These are phyloP conservation scores for Komagataella pseudopastoris DNA, from an alignment of 805 yeast species.

Conservation along the genomic window DNA sequence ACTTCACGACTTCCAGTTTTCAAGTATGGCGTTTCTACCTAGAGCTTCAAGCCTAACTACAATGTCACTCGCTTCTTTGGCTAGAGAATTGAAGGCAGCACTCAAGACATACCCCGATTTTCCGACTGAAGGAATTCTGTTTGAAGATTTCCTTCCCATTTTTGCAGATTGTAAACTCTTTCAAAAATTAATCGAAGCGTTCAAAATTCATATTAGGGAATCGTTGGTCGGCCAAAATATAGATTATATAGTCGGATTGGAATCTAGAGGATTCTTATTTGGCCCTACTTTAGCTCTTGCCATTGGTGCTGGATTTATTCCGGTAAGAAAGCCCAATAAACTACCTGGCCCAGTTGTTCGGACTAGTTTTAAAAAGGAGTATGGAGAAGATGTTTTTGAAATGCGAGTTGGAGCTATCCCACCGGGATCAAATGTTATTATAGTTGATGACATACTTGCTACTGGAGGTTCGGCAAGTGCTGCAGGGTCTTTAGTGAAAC, in stretches of 20 bases:
- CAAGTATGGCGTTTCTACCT: background rate
- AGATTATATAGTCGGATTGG: slow-evolving; percentile 88
- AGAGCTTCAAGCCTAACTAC: background rate
- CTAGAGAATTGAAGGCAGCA: slow-evolving; percentile 37
- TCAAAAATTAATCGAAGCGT: slow-evolving; percentile 69
- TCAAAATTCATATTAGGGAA: slow-evolving; percentile 57
- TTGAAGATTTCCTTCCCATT: slow-evolving; percentile 94
- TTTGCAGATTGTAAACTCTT: slow-evolving; percentile 74
- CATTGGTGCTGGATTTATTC: slow-evolving; percentile 81
- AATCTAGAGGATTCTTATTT: slow-evolving; percentile 91
- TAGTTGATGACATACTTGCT: slow-evolving; percentile 95
- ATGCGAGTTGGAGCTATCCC: slow-evolving; percentile 77
- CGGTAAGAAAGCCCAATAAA: slow-evolving; percentile 92
- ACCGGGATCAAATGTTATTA: slow-evolving; percentile 65
- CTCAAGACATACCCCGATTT: slow-evolving; percentile 81
- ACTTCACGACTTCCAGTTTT: background rate
- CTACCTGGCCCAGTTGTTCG: slow-evolving; percentile 73
- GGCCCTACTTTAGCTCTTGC: slow-evolving; percentile 94
- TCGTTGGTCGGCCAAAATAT: slow-evolving; percentile 43
- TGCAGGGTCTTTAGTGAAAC: slow-evolving; percentile 72
- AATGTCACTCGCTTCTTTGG: slow-evolving; percentile 13
- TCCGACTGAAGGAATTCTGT: slow-evolving; percentile 84
- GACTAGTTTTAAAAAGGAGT: slow-evolving; percentile 79
- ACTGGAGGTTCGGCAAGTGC: slow-evolving; percentile 96
- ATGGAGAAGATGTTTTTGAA: slow-evolving; percentile 83